These are phyloP conservation scores for Chrysosphaeria jannelii DNA, from an alignment of 2,329 filamentous ascomycete species.

Conservation along the genomic window DNA sequence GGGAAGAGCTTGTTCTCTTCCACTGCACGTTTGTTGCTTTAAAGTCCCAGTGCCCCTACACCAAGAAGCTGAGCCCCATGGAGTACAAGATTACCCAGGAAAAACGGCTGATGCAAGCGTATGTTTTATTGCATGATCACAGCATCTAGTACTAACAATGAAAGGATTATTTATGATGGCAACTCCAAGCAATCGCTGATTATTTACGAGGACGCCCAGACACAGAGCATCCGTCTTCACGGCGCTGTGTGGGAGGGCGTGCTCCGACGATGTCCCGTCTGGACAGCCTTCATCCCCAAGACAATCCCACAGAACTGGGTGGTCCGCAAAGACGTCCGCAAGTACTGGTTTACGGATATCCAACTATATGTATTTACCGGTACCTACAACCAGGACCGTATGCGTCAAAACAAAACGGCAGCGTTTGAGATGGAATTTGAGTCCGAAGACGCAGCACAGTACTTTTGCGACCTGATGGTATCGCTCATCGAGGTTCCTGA, in stretches of 20 bases:
- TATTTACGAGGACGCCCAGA: slow-evolving; percentile 20
- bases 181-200: slow-evolving; percentile 20
- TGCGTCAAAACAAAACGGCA: slow-evolving; percentile 16
- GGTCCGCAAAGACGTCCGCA: slow-evolving; percentile 14
- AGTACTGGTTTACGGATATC: slow-evolving; percentile 21
- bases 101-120: slow-evolving; percentile 24
- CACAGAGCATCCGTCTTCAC: slow-evolving; percentile 20
- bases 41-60: slow-evolving; percentile 18
- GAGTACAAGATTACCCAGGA: slow-evolving; percentile 19
- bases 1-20: slow-evolving; percentile 32
- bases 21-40: slow-evolving; percentile 26
- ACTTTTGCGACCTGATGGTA: slow-evolving; percentile 14
- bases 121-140: slow-evolving; percentile 7
- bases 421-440: slow-evolving; percentile 21
- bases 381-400: slow-evolving; percentile 20
- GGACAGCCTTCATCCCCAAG: slow-evolving; percentile 29
- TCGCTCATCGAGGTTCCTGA: not conserved
- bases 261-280: slow-evolving; percentile 23
- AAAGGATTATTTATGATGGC: slow-evolving; percentile 18
- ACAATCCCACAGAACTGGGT: too few relatives aligned
- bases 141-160: too few relatives aligned
- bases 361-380: slow-evolving; percentile 27
- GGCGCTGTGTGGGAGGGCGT: slow-evolving; percentile 24
- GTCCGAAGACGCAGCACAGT: slow-evolving; percentile 11
- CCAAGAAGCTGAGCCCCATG: slow-evolving; percentile 12